Base-by-base conservation (phyloP, 2,329 filamentous ascomycete species). In the Cucurbitaria berberidis region DNA sequence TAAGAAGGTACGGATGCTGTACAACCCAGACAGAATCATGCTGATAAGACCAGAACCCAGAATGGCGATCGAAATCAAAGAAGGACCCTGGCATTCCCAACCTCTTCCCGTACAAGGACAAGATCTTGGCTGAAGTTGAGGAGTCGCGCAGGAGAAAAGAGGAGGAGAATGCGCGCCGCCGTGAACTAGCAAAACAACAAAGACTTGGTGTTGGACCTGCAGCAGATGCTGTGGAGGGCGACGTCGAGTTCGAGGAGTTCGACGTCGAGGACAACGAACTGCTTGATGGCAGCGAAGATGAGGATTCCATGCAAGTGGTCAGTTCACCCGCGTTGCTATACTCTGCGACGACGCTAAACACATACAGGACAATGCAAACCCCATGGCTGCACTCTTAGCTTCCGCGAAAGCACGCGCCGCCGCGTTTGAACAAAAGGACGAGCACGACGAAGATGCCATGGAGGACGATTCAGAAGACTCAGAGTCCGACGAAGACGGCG, bases 1-100 rank as follows among this genome's bases (percentile, higher is more conserved):
- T 50, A 98, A 96, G 81, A 92, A 96, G 75, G 83, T 84, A 70
- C 16, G 62, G 22, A 21, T 16, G 19, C 0, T 19, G 32, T 27
- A 16, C 40, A 22, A 41, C 11, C 15, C 30, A 6, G 11, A 21
- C 1, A 11, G 30, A 21, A 21, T 26, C 13, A 44, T 34, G 22
- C 63, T 75, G n/a, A 76, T 53, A n/a, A 2, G 3, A 36, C 4
- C 58, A 86, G 86, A 96, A 97, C 76, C 93, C 95, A 29, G 87
- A 96, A 90, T 98, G 95, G 92, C 87, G 90, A 66, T 93, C 91
- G 54, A 90, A 92, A 76, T 75, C 96, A 64, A 98, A 97, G 85
- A 99, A 98, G 81, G 95, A 99, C 69, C 95, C 93, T 21, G 95
- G 95, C 43, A 97, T 99, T 58, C 95, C 95, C 35, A 99, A 98